A percentile compares a stretch with the other conserved stretches of the same genome.
Conservation (phyloP, 148 eudicot genomes). For the Salicornia ramosissima region DNA sequence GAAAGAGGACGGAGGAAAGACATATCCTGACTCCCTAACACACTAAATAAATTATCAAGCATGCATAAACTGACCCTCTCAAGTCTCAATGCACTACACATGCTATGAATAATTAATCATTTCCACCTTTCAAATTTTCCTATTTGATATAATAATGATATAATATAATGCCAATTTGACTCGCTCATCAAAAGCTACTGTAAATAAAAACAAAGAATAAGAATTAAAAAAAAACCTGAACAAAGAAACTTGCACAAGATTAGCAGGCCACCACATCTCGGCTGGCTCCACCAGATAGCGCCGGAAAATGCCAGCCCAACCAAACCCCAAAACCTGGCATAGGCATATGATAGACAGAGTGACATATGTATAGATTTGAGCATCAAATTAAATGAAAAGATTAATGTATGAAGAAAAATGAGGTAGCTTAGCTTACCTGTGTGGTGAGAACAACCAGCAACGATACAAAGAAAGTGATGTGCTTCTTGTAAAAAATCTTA, state of each 20-base stretch:
- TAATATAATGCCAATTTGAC: neutral
- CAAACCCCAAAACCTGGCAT: slow-evolving; percentile 89
- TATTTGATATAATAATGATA: too few relatives aligned
- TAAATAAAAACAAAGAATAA: neutral
- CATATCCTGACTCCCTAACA: neutral
- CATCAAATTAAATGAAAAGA: too few relatives aligned
- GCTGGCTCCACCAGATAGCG: slow-evolving; percentile 90
- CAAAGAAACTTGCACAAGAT: slow-evolving; percentile 88
- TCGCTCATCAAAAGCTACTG: neutral
- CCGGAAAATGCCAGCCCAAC: slow-evolving; percentile 95
- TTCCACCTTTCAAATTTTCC: too few relatives aligned
- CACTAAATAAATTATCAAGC: neutral
- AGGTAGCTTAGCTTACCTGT: slow-evolving; percentile 54
- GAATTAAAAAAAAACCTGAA: slow-evolving; percentile 47
- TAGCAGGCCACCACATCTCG: slow-evolving; percentile 99
- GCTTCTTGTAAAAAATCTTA: slow-evolving; percentile 73
- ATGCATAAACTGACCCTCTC: too few relatives aligned
- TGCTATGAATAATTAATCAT: too few relatives aligned
- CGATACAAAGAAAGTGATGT: slow-evolving; percentile 80
- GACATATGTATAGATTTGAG: too few relatives aligned
- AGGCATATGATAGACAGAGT: slow-evolving; percentile 23
- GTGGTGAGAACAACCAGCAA: slow-evolving; percentile 75
- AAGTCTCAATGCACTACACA: too few relatives aligned
- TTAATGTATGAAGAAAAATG: too few relatives aligned
- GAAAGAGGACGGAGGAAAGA: neutral